Percentiles rank a stretch among this genome's conserved stretches.
Conservation (phyloP, 306 rosid genomes). For the Castanea mollissima region DNA sequence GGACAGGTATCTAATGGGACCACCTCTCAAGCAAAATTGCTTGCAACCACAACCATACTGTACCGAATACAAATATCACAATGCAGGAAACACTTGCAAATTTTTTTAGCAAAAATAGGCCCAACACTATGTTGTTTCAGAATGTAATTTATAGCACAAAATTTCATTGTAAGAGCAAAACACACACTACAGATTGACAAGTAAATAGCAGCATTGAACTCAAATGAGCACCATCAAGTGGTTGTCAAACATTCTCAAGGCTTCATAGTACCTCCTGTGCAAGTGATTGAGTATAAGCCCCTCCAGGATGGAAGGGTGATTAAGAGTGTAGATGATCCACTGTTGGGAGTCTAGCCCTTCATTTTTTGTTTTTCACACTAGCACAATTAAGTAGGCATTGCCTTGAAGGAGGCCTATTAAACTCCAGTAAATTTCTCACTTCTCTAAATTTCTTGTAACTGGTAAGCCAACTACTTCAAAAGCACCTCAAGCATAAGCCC, state of each 20-base stretch:
- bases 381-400: neutral
- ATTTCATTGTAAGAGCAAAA: neutral
- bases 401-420: neutral
- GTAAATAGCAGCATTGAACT: neutral
- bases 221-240: neutral
- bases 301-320: too few species aligned
- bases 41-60: neutral
- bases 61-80: neutral
- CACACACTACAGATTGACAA: neutral
- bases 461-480: neutral
- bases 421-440: neutral
- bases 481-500: neutral
- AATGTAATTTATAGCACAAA: neutral
- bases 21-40: neutral
- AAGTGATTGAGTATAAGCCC: neutral
- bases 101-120: neutral
- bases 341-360: too few species aligned
- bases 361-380: neutral
- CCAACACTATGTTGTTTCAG: neutral
- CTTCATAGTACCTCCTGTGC: neutral
- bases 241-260: neutral
- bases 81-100: neutral
- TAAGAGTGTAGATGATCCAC: neutral
- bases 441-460: neutral
- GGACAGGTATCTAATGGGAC: neutral